A percentile compares a stretch with the other conserved stretches of the same genome.
phyloP scores from a whole-genome alignment of 768 basidiomycete genomes.

The Naganishia friedmannii region DNA sequence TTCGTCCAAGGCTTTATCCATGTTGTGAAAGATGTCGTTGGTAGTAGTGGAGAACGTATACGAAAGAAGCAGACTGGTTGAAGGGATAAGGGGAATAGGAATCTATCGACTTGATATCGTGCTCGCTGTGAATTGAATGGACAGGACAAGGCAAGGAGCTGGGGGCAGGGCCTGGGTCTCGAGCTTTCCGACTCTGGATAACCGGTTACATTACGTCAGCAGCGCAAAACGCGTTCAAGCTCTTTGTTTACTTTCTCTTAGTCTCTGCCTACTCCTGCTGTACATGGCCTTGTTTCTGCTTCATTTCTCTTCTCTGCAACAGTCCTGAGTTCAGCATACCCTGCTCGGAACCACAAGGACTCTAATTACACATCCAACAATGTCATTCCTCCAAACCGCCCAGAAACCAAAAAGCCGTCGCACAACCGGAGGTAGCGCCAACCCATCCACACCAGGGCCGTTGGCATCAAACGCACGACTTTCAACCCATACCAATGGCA shows the following conservation, averaged over 20 bases:
- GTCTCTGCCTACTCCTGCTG: too few species aligned
- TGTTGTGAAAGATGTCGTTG: neutral
- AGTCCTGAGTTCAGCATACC: too few species aligned
- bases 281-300: neutral
- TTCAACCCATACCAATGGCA: conserved; percentile 15
- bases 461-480: conserved; percentile 24
- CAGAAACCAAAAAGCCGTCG: conserved; percentile 27
- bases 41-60: too few species aligned
- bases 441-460: conserved; percentile 24
- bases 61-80: neutral
- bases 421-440: conserved; percentile 14
- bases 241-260: conserved; percentile 14
- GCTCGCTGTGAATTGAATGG: too few species aligned
- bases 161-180: too few species aligned
- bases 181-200: too few species aligned
- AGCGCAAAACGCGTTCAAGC: neutral
- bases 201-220: neutral
- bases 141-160: too few species aligned
- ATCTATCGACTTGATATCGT: too few species aligned
- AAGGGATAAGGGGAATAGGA: too few species aligned
- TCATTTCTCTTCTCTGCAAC: too few species aligned
- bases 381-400: conserved; percentile 22
- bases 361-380: neutral
- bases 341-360: neutral
- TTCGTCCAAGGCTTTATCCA: conserved; percentile 18